These are phyloP conservation scores for Podila clonocystis DNA, from an alignment of 192 early-diverging fungal genomes.

Conservation along the genomic window DNA sequence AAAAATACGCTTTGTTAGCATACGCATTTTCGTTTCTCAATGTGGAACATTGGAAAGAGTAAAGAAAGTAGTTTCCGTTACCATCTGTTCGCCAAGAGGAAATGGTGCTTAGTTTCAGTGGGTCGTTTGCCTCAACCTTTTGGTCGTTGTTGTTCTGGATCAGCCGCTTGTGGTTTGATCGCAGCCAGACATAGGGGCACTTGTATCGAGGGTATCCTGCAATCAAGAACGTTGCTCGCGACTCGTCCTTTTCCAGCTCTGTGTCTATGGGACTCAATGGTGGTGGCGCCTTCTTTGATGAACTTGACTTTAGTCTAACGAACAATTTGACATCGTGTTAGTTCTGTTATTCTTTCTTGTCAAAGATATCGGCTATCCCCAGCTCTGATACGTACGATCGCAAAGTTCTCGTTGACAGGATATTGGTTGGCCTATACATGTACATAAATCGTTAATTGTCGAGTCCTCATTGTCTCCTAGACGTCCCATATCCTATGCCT, in stretches of 20 bases:
- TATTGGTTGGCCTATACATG: slow-evolving; percentile 28
- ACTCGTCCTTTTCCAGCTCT: slow-evolving; percentile 57
- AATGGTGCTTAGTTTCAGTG: slow-evolving; percentile 71
- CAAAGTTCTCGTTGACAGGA: slow-evolving; percentile 35
- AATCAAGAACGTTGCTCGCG: slow-evolving; percentile 67
- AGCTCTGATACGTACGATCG: slow-evolving; percentile 23
- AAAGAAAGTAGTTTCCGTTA: slow-evolving; percentile 9
- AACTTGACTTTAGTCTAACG: slow-evolving; percentile 25
- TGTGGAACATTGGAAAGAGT: background rate
- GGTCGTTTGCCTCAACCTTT: slow-evolving; percentile 66
- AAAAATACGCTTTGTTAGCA: background rate
- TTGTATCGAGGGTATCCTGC: slow-evolving; percentile 77
- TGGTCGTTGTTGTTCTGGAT: slow-evolving; percentile 58
- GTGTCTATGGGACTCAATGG: slow-evolving; percentile 51
- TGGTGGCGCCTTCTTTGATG: slow-evolving; percentile 18
- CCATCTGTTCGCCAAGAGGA: slow-evolving; percentile 69
- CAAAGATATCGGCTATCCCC: background rate
- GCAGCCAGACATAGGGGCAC: slow-evolving; percentile 79
- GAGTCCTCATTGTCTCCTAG: background rate
- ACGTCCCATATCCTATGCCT: background rate
- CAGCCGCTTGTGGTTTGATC: slow-evolving; percentile 68
- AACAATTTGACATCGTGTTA: background rate
- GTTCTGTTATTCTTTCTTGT: background rate
- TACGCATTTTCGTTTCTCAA: no score
- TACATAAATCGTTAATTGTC: no score